Conservation (phyloP, 2,329 filamentous ascomycete species). For the Penicillium psychrosexuale region DNA sequence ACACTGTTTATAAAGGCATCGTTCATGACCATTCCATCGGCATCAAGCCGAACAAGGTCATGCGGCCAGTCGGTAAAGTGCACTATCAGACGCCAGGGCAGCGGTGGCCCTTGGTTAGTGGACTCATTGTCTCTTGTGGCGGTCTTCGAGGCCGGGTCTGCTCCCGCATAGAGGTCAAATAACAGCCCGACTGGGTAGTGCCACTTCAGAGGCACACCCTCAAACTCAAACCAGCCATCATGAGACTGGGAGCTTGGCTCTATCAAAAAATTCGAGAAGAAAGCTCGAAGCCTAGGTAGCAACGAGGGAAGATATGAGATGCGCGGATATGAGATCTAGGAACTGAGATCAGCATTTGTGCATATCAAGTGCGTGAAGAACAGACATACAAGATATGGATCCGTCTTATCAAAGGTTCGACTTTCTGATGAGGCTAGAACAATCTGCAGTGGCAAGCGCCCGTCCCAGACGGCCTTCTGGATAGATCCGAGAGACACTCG, state of each 20-base stretch:
- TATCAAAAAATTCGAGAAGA: slow-evolving; percentile 60
- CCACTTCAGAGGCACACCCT: slow-evolving; percentile 68
- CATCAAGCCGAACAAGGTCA: slow-evolving; percentile 57
- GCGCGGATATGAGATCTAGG: slow-evolving; percentile 59
- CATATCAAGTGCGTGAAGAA: background rate
- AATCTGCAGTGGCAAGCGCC: slow-evolving; percentile 59
- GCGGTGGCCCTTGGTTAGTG: slow-evolving; percentile 18
- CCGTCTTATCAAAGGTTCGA: slow-evolving; percentile 57
- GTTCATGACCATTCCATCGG: slow-evolving; percentile 54
- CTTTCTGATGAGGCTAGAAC: slow-evolving; percentile 58
- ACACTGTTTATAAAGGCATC: slow-evolving; percentile 68
- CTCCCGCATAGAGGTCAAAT: slow-evolving; percentile 65
- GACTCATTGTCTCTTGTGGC: slow-evolving; percentile 17
- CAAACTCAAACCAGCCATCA: slow-evolving; percentile 63
- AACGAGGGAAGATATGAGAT: slow-evolving; percentile 68
- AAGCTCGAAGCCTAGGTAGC: slow-evolving; percentile 59
- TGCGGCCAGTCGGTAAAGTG: slow-evolving; percentile 59
- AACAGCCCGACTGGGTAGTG: slow-evolving; percentile 68
- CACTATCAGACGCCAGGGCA: slow-evolving; percentile 63
- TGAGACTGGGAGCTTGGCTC: slow-evolving; percentile 52
- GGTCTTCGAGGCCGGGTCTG: slow-evolving; percentile 42
- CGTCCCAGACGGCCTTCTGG: slow-evolving; percentile 55
- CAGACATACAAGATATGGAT: slow-evolving; percentile 56
- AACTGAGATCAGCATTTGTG: background rate
- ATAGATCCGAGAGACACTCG: slow-evolving; percentile 31